A percentile compares a stretch with the other conserved stretches of the same genome.
Evolutionary conservation across 2,329 filamentous ascomycete species (phyloP).

Genomic region (Sporothrix sp.): DNA sequence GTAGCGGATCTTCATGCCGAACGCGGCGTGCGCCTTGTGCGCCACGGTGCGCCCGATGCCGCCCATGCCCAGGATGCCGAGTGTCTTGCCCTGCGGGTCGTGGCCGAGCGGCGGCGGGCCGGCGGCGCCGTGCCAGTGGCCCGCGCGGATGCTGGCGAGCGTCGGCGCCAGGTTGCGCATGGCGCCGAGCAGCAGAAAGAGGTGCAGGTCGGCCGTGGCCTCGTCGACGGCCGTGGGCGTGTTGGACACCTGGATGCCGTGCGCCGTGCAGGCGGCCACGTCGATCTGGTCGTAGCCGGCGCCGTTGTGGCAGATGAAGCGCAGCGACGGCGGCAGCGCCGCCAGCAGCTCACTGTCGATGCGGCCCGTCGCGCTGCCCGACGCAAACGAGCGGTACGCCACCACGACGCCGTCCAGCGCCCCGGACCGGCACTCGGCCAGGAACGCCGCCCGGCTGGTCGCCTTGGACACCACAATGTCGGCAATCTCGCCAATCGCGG

Average conservation of each 20-base stretch:
- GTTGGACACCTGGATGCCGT: conserved; percentile 64
- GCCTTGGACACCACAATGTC: conserved; percentile 43
- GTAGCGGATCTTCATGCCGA: conserved; percentile 49
- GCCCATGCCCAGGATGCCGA: conserved; percentile 52
- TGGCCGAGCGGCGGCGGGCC: conserved; percentile 50
- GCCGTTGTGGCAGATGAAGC: conserved; percentile 54
- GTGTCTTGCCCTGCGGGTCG: conserved; percentile 44
- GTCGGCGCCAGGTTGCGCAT: conserved; percentile 61
- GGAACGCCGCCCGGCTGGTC: conserved; percentile 13
- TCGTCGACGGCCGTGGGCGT: conserved; percentile 74
- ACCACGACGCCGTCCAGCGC: conserved; percentile 14
- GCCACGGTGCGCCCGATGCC: conserved; percentile 46
- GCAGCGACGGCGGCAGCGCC: conserved; percentile 42
- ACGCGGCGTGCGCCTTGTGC: conserved; percentile 49
- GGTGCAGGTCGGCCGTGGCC: conserved; percentile 69
- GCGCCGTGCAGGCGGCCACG: conserved; percentile 57
- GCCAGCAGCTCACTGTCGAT: conserved; percentile 62
- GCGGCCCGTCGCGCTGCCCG: conserved; percentile 53
- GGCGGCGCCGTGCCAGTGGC: conserved; percentile 54
- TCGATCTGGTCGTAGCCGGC: conserved; percentile 83
- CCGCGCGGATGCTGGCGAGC: conserved; percentile 55
- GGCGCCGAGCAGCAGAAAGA: conserved; percentile 74
- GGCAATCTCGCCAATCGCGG: conserved; percentile 49
- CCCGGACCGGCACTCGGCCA: conserved; percentile 15
- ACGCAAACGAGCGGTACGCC: conserved; percentile 54